Percentiles rank a stretch among this genome's conserved stretches.
phyloP scores from a whole-genome alignment of 2,329 filamentous ascomycete genomes.

The Stemphylium vesicarium region DNA sequence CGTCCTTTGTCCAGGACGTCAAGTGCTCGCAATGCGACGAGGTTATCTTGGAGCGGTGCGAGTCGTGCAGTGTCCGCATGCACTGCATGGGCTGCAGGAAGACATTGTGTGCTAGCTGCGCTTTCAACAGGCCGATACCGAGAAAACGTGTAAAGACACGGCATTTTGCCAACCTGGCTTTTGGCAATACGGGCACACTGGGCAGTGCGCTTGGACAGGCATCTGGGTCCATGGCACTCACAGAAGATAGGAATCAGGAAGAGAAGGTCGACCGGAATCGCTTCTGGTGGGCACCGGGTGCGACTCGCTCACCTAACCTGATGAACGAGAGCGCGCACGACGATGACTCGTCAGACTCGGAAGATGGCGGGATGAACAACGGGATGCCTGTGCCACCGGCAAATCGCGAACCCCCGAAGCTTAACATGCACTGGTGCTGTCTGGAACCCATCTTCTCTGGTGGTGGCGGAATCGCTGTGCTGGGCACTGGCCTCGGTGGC shows the following conservation, averaged over 20 bases:
- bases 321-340: slow-evolving; percentile 60
- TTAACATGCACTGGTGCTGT: slow-evolving; percentile 67
- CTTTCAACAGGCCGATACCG: slow-evolving; percentile 61
- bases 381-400: slow-evolving; percentile 44
- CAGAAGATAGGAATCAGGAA: slow-evolving; percentile 29
- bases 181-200: slow-evolving; percentile 38
- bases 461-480: slow-evolving; percentile 64
- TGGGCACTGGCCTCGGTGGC: slow-evolving; percentile 55
- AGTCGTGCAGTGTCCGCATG: slow-evolving; percentile 67
- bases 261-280: slow-evolving; percentile 40
- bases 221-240: slow-evolving; percentile 34
- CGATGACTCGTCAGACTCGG: slow-evolving; percentile 48
- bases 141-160: slow-evolving; percentile 48
- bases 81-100: slow-evolving; percentile 67
- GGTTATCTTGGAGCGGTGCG: slow-evolving; percentile 62
- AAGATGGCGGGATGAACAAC: slow-evolving; percentile 43
- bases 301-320: slow-evolving; percentile 61
- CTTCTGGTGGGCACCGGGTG: slow-evolving; percentile 67
- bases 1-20: slow-evolving; percentile 59
- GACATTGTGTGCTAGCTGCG: slow-evolving; percentile 65
- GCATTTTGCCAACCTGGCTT: slow-evolving; percentile 47
- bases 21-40: slow-evolving; percentile 62
- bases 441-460: slow-evolving; percentile 66
- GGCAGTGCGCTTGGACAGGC: slow-evolving; percentile 38
- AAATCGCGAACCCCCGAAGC: slow-evolving; percentile 53